phyloP scores from a whole-genome alignment of 176 grass and related monocot species.

The Thinopyrum elongatum region DNA sequence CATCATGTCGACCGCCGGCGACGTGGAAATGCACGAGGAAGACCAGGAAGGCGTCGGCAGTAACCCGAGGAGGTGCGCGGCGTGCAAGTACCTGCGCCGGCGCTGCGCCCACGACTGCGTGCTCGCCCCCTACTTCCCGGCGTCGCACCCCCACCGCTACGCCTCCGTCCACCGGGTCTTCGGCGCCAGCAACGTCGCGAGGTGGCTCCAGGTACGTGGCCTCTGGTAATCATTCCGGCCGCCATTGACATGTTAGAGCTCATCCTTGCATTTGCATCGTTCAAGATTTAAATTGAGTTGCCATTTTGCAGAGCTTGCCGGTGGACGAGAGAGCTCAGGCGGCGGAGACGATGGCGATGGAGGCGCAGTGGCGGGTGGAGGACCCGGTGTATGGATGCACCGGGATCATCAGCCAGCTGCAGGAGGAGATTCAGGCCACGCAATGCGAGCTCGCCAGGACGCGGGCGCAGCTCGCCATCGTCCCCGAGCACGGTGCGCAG shows the following conservation, averaged over 20 bases:
- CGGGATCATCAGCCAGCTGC: slow-evolving; percentile 49
- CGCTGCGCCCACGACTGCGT: slow-evolving; percentile 63
- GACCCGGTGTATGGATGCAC: slow-evolving; percentile 80
- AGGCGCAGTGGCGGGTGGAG: slow-evolving; percentile 58
- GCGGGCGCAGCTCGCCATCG: slow-evolving; percentile 49
- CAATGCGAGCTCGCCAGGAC: slow-evolving; percentile 55
- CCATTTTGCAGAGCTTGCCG: slow-evolving; percentile 31
- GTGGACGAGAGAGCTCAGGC: slow-evolving; percentile 32
- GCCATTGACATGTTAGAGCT: too few relatives aligned
- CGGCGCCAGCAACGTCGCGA: slow-evolving; percentile 65
- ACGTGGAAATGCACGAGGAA: not conserved
- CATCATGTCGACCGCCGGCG: not conserved
- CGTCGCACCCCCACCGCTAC: slow-evolving; percentile 44
- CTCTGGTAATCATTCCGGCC: not conserved
- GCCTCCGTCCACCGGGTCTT: slow-evolving; percentile 65
- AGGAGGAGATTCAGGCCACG: slow-evolving; percentile 42
- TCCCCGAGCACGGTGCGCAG: not conserved
- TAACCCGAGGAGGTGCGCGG: slow-evolving; percentile 21
- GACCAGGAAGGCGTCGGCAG: not conserved
- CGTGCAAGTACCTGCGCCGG: slow-evolving; percentile 66
- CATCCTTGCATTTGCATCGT: too few relatives aligned
- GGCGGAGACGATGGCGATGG: slow-evolving; percentile 52
- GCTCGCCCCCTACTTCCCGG: slow-evolving; percentile 68
- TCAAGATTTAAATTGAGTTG: not conserved
- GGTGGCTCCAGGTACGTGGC: slow-evolving; percentile 51